These are phyloP conservation scores for Diaporthe ilicicola DNA, from an alignment of 2,329 filamentous ascomycete genomes.

Conservation along the genomic window DNA sequence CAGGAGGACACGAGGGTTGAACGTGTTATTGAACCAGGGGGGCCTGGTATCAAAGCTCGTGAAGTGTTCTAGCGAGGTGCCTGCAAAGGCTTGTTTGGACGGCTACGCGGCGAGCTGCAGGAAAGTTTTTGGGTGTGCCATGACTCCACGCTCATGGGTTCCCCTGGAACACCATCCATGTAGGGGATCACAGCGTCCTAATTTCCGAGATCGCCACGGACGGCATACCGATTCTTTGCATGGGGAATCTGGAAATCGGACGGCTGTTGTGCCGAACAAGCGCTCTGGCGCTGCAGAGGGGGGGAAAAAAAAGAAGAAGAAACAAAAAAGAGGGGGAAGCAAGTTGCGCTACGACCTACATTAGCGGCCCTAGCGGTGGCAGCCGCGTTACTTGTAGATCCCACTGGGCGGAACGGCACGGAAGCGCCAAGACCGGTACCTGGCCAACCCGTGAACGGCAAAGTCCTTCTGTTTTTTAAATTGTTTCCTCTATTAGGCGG, in stretches of 20 bases:
- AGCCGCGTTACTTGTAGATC: background rate
- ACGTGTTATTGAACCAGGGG: background rate
- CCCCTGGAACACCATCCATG: background rate
- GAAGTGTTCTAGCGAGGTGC: background rate
- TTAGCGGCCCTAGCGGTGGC: no score
- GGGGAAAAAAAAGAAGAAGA: no score
- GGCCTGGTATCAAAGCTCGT: background rate
- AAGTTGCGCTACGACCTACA: no score
- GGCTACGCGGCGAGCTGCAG: background rate
- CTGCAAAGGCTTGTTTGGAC: background rate
- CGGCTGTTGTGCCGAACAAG: background rate
- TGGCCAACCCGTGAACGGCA: background rate
- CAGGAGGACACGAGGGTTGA: background rate
- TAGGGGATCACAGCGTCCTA: background rate
- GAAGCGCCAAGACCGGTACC: background rate
- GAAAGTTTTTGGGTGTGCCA: background rate
- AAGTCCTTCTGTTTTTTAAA: background rate
- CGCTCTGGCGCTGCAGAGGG: background rate
- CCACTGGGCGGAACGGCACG: constrained; percentile 11
- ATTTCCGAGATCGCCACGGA: background rate
- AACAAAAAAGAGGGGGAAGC: no score
- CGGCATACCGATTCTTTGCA: background rate
- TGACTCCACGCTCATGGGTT: background rate
- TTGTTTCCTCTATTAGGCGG: background rate
- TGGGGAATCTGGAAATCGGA: background rate